A percentile compares a stretch with the other conserved stretches of the same genome.
Evolutionary conservation across 1,284 basidiomycete species (phyloP).

Genomic region (Neolentinus lepideus): DNA sequence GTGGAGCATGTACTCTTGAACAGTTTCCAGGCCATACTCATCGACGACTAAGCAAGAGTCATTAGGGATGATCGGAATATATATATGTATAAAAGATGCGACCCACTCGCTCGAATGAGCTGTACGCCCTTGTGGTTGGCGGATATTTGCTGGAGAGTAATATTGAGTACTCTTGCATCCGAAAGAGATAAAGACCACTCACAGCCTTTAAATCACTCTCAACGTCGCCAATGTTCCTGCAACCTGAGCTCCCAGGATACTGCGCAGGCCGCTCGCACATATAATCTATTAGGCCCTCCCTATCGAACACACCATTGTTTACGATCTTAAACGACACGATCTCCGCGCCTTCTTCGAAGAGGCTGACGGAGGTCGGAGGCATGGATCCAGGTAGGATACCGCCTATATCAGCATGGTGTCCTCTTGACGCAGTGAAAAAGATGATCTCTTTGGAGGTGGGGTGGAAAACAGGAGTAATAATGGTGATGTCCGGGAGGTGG

Average conservation of each 20-base stretch:
- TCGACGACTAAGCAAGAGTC: conserved; percentile 48
- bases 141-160: conserved; percentile 72
- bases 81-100: neutral
- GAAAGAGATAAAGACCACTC: conserved; percentile 16
- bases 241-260: conserved; percentile 81
- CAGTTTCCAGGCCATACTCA: conserved; percentile 82
- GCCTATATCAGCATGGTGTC: conserved; percentile 79
- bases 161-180: neutral
- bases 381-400: conserved; percentile 85
- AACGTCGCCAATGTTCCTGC: conserved; percentile 81
- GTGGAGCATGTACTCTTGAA: conserved; percentile 90
- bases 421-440: conserved; percentile 89
- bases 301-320: conserved; percentile 73
- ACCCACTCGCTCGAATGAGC: conserved; percentile 65
- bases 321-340: conserved; percentile 95
- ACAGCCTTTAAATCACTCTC: conserved; percentile 91
- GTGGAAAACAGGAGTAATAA: conserved; percentile 87
- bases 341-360: conserved; percentile 93
- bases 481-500: conserved; percentile 82
- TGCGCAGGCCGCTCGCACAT: conserved; percentile 84
- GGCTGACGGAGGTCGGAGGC: conserved; percentile 87
- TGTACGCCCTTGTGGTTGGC: conserved; percentile 93
- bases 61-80: neutral
- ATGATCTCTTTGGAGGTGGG: conserved; percentile 63
- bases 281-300: conserved; percentile 65